A percentile compares a stretch with the other conserved stretches of the same genome.
phyloP scores from a whole-genome alignment of 2,329 filamentous ascomycete species.

The Raffaelea arxii region DNA sequence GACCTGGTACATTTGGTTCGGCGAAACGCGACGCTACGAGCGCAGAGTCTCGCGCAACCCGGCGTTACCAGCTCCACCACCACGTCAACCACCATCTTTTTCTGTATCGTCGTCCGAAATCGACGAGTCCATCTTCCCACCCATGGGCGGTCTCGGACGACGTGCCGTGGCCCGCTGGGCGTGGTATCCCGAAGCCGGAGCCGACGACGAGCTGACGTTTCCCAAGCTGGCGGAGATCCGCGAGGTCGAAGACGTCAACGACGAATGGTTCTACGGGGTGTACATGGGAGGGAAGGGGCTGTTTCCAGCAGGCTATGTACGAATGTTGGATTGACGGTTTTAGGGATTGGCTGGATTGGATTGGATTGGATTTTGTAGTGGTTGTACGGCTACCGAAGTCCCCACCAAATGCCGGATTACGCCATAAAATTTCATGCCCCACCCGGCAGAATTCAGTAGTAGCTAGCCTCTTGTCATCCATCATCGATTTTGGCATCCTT shows the following conservation, averaged over 20 bases:
- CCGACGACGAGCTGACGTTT: slow-evolving; percentile 71
- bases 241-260: slow-evolving; percentile 80
- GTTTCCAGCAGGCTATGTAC: slow-evolving; percentile 71
- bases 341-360: too few species aligned
- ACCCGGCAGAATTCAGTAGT: too few species aligned
- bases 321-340: slow-evolving; percentile 1
- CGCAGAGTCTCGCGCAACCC: slow-evolving; percentile 37
- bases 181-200: slow-evolving; percentile 60
- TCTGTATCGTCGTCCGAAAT: too few species aligned
- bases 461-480: too few species aligned
- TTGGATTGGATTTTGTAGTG: too few species aligned
- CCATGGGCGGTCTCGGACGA: slow-evolving; percentile 63
- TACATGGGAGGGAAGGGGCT: slow-evolving; percentile 74
- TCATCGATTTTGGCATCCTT: too few species aligned
- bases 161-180: slow-evolving; percentile 59
- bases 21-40: slow-evolving; percentile 27
- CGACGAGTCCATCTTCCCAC: slow-evolving; percentile 49
- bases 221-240: slow-evolving; percentile 73
- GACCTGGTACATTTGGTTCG: slow-evolving; percentile 18
- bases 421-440: too few species aligned
- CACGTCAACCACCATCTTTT: slow-evolving; percentile 15
- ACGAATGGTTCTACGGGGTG: slow-evolving; percentile 80
- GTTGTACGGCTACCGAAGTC: too few species aligned
- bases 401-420: too few species aligned
- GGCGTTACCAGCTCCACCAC: slow-evolving; percentile 10